Conservation (phyloP, 1,284 basidiomycete species). For the Laetiporus sulphureus region DNA sequence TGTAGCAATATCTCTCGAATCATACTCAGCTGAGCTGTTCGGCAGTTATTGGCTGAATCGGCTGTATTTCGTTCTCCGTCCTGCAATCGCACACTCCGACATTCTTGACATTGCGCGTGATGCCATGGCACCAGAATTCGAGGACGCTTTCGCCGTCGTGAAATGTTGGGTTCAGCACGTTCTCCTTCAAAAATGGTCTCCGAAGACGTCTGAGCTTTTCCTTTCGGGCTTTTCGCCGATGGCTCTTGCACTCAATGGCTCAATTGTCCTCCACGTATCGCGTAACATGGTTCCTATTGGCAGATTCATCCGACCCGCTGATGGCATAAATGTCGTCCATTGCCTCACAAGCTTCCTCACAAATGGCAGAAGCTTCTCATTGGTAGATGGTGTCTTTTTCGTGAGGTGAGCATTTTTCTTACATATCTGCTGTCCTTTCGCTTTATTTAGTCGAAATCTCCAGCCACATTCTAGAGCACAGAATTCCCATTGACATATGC, state of each 20-base stretch:
- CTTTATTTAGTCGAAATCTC: not conserved
- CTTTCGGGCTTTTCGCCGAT: not conserved
- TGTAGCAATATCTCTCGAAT: not conserved
- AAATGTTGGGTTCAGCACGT: slow-evolving; percentile 34
- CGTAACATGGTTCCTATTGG: not conserved
- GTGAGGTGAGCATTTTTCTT: slow-evolving; percentile 12
- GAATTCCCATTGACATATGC: slow-evolving; percentile 31
- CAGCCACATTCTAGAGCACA: slow-evolving; percentile 35
- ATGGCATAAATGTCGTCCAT: slow-evolving; percentile 25
- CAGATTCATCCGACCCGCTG: not conserved
- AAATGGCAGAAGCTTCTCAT: slow-evolving; percentile 11
- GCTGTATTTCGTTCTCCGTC: slow-evolving; percentile 19
- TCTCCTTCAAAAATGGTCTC: too few species aligned
- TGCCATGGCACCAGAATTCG: slow-evolving; percentile 29
- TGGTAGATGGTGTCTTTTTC: slow-evolving; percentile 25
- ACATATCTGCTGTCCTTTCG: not conserved
- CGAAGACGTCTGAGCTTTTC: slow-evolving; percentile 21
- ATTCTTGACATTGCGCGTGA: slow-evolving; percentile 25
- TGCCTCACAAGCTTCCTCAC: slow-evolving; percentile 28
- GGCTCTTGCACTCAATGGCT: not conserved
- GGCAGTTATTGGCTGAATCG: slow-evolving; percentile 17
- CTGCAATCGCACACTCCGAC: slow-evolving; percentile 15
- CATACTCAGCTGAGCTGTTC: not conserved
- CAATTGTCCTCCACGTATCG: not conserved
- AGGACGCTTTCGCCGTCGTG: slow-evolving; percentile 28